Percentiles rank a stretch among this genome's conserved stretches.
These are phyloP conservation scores for Aspergillus awamori DNA, from an alignment of 2,329 filamentous ascomycete genomes.

Conservation along the genomic window DNA sequence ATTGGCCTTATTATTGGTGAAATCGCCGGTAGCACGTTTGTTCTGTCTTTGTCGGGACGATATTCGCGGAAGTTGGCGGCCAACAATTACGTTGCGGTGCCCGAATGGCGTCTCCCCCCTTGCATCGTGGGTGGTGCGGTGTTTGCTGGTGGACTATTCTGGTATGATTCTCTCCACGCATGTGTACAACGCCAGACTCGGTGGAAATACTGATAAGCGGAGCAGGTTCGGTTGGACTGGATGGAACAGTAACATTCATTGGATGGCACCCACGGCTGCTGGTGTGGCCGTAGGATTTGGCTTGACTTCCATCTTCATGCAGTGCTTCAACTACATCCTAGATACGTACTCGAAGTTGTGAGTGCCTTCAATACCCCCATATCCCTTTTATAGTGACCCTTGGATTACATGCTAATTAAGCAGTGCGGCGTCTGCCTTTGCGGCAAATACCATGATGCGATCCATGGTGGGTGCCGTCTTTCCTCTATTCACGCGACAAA, in stretches of 20 bases:
- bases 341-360: slow-evolving; percentile 27
- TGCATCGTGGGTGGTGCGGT: slow-evolving; percentile 25
- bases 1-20: slow-evolving; percentile 26
- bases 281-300: slow-evolving; percentile 29
- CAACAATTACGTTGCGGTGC: slow-evolving; percentile 25
- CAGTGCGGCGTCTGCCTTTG: slow-evolving; percentile 27
- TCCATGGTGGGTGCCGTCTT: slow-evolving; percentile 26
- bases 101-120: slow-evolving; percentile 30
- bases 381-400: neutral
- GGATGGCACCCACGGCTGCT: slow-evolving; percentile 27
- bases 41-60: slow-evolving; percentile 20
- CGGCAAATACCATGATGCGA: slow-evolving; percentile 29
- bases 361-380: neutral
- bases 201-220: neutral
- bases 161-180: slow-evolving; percentile 10
- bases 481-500: slow-evolving; percentile 26
- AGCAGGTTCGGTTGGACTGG: slow-evolving; percentile 33
- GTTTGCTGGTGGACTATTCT: slow-evolving; percentile 29
- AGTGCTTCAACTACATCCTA: slow-evolving; percentile 27
- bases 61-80: slow-evolving; percentile 22
- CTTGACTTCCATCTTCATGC: slow-evolving; percentile 29
- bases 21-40: slow-evolving; percentile 20
- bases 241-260: slow-evolving; percentile 23
- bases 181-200: neutral
- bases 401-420: neutral